Conservation (phyloP, 1,284 basidiomycete genomes). For the Bondarzewia mesenterica region DNA sequence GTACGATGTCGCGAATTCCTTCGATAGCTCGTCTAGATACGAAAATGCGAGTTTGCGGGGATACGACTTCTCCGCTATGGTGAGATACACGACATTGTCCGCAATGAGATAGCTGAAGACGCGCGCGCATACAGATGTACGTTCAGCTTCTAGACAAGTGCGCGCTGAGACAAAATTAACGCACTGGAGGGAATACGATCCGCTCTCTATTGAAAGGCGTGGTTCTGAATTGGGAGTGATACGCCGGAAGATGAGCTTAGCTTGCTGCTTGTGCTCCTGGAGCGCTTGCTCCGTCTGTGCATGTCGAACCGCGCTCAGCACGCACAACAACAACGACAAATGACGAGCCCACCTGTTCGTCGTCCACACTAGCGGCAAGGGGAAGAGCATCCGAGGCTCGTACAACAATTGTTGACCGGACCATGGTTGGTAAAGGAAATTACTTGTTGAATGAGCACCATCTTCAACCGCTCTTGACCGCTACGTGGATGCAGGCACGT, state of each 20-base stretch:
- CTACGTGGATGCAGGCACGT: neutral
- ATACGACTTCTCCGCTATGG: slow-evolving; percentile 95
- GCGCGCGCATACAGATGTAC: slow-evolving; percentile 1
- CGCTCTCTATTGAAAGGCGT: slow-evolving; percentile 94
- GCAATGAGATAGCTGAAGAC: slow-evolving; percentile 84
- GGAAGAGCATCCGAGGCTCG: slow-evolving; percentile 89
- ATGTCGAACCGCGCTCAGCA: slow-evolving; percentile 2
- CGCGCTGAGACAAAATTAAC: slow-evolving; percentile 20
- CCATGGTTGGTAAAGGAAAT: no score
- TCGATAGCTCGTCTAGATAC: slow-evolving; percentile 94
- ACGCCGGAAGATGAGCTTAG: slow-evolving; percentile 92
- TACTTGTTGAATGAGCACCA: neutral
- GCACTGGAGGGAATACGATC: slow-evolving; percentile 89
- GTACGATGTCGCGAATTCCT: slow-evolving; percentile 90
- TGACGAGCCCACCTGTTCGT: slow-evolving; percentile 67
- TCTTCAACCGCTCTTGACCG: neutral
- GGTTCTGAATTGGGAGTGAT: slow-evolving; percentile 93
- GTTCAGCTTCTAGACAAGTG: neutral
- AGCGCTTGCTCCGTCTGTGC: slow-evolving; percentile 85
- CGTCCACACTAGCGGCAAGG: slow-evolving; percentile 90
- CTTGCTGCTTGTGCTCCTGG: slow-evolving; percentile 97
- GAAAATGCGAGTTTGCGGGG: slow-evolving; percentile 97
- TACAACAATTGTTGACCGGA: slow-evolving; percentile 86
- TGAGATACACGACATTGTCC: slow-evolving; percentile 91
- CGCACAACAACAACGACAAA: slow-evolving; percentile 1